Evolutionary conservation across 106 monocot genomes (phyloP).

Genomic region (Phalaenopsis equestris): DNA sequence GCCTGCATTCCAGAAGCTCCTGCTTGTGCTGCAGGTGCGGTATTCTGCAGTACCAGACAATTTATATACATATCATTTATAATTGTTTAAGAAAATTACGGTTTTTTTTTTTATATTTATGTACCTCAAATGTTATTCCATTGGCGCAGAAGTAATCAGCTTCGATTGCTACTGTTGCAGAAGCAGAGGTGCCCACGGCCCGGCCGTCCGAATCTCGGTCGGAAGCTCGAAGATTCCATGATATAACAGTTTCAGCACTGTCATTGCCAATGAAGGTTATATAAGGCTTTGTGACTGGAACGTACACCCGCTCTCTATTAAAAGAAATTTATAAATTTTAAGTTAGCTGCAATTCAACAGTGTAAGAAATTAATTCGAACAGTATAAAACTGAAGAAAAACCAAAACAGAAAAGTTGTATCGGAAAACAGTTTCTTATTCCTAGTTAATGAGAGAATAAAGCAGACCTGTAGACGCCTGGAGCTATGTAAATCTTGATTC

Average conservation of each 20-base stretch:
- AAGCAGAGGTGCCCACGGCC: conserved; percentile 42
- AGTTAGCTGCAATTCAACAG: not conserved
- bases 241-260: conserved; percentile 27
- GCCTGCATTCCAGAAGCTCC: conserved; percentile 80
- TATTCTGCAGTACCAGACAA: conserved; percentile 41
- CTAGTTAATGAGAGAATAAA: not conserved
- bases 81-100: not conserved
- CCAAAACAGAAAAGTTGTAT: too few species aligned
- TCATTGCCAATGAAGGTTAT: conserved; percentile 42
- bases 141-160: conserved; percentile 57
- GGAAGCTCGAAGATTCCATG: conserved; percentile 45
- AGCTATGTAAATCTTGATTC: conserved; percentile 63
- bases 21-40: conserved; percentile 43
- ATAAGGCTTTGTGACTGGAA: conserved; percentile 50
- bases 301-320: conserved; percentile 49
- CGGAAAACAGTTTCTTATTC: too few species aligned
- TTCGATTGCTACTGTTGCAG: conserved; percentile 50
- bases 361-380: too few species aligned
- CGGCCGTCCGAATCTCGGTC: conserved; percentile 27
- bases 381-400: too few species aligned
- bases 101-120: not conserved
- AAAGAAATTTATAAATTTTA: not conserved
- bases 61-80: not conserved
- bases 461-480: conserved; percentile 69
- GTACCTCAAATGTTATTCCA: conserved; percentile 63